Percentiles rank a stretch among this genome's conserved stretches.
Conservation (phyloP, 148 eudicot genomes). For the Chenopodium formosanum region DNA sequence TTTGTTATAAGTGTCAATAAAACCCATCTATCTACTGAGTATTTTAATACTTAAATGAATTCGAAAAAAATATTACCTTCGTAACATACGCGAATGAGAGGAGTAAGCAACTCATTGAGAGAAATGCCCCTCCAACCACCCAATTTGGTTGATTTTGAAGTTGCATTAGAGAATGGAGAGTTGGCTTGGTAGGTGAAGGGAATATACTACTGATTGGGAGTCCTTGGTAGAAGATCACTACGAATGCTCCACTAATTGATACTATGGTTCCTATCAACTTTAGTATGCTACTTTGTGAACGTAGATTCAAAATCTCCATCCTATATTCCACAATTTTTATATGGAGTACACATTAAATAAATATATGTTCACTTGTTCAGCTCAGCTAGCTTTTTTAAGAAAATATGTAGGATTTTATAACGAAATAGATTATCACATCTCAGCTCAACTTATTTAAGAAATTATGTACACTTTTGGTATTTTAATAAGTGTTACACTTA, state of each 20-base stretch:
- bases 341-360: too few relatives aligned
- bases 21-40: too few relatives aligned
- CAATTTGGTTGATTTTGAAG: slow-evolving; percentile 26
- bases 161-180: neutral
- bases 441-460: too few relatives aligned
- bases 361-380: too few relatives aligned
- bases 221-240: slow-evolving; percentile 42
- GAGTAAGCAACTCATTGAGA: slow-evolving; percentile 30
- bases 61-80: slow-evolving; percentile 23
- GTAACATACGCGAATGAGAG: slow-evolving; percentile 32
- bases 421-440: too few relatives aligned
- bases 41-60: too few relatives aligned
- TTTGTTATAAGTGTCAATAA: too few relatives aligned
- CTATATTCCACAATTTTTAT: slow-evolving; percentile 13
- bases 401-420: too few relatives aligned
- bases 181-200: neutral
- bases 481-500: too few relatives aligned
- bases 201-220: slow-evolving; percentile 24
- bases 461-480: too few relatives aligned
- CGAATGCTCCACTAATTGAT: slow-evolving; percentile 42
- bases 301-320: slow-evolving; percentile 42
- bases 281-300: slow-evolving; percentile 31
- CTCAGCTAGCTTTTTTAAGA: too few relatives aligned
- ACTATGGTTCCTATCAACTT: slow-evolving; percentile 34
- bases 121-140: slow-evolving; percentile 40